A percentile compares a stretch with the other conserved stretches of the same genome.
phyloP scores from a whole-genome alignment of 2,329 filamentous ascomycete genomes.

The Trichoderma semiorbis region DNA sequence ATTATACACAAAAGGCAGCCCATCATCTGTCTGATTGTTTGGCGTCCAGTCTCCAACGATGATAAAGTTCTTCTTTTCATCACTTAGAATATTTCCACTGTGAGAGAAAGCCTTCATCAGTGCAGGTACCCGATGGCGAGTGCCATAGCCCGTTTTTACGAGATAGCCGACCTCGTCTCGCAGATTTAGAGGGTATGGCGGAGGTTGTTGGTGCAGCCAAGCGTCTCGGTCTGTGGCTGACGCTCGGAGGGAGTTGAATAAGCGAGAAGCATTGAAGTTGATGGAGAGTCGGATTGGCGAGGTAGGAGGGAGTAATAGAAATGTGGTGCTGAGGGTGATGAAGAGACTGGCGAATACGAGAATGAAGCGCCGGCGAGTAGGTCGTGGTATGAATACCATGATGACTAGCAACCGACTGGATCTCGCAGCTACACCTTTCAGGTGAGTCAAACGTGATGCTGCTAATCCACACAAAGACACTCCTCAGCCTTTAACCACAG shows the following conservation, averaged over 20 bases:
- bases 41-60: conserved; percentile 51
- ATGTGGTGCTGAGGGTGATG: conserved; percentile 27
- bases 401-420: neutral
- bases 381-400: conserved; percentile 28
- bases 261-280: conserved; percentile 33
- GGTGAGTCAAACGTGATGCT: neutral
- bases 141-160: conserved; percentile 56
- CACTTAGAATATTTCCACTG: conserved; percentile 32
- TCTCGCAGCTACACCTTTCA: neutral
- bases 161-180: conserved; percentile 48
- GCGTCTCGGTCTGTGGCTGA: conserved; percentile 35
- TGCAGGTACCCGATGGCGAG: conserved; percentile 44
- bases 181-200: conserved; percentile 43
- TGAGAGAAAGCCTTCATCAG: conserved; percentile 43
- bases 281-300: conserved; percentile 34
- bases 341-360: conserved; percentile 24
- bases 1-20: conserved; percentile 35
- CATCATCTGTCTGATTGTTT: conserved; percentile 31
- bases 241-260: conserved; percentile 31
- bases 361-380: conserved; percentile 29
- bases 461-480: neutral
- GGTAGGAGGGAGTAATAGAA: conserved; percentile 33
- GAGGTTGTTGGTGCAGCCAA: conserved; percentile 38
- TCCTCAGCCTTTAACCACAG: neutral
- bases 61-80: conserved; percentile 42